Evolutionary conservation across 2,329 filamentous ascomycete species (phyloP), one percentile per base, ranked within the genome.

Genomic region (Arthrinium phaeospermum): DNA sequence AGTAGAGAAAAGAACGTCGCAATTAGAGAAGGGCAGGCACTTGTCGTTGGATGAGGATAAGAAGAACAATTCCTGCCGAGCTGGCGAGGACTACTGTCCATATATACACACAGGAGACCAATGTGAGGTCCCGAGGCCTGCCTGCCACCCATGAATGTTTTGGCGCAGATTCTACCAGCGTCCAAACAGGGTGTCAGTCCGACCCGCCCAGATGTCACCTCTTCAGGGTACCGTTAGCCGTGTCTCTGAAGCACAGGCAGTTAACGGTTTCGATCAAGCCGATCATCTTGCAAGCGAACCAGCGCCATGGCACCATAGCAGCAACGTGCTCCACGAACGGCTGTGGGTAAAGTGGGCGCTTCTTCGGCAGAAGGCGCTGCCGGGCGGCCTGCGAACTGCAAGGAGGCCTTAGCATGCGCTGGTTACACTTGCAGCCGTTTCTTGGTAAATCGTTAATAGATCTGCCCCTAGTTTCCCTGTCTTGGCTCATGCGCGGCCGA

Each of bases 1-100:
- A 70, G 34, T 68, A 57, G 67, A 41, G 57, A 71, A 80, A 78
- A 78, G 78, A 80, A 79, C 70, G 76, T 75, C 77, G 75, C 64
- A 75, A 73, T 41, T 41, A 64, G 46, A 72, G 74, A 78, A 76
- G 76, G 77, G 77, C 72, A 76, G 71, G 64, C 77, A 76, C 75
- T 53, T 77, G 74, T 76, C 72, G 76, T 75, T 75, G 77, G 76
- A 78, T 78, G 74, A 75, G 69, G 73, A 76, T 34, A 76, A 70
- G 75, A 73, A 53, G 72, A 37, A 45, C 69, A 46, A 67, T 41
- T 19, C 27, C 24, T 30, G 27, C 27, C 69, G 44, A 61, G 44
- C n/a, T 16, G 34, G 46, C 47, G 49, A 67, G 49, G 27, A 70
- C 37, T 45, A 34, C 30, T 16, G 57, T 47, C 16, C 46, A 45